These are phyloP conservation scores for Penicillium steckii DNA, from an alignment of 495 filamentous ascomycete genomes.

Conservation along the genomic window DNA sequence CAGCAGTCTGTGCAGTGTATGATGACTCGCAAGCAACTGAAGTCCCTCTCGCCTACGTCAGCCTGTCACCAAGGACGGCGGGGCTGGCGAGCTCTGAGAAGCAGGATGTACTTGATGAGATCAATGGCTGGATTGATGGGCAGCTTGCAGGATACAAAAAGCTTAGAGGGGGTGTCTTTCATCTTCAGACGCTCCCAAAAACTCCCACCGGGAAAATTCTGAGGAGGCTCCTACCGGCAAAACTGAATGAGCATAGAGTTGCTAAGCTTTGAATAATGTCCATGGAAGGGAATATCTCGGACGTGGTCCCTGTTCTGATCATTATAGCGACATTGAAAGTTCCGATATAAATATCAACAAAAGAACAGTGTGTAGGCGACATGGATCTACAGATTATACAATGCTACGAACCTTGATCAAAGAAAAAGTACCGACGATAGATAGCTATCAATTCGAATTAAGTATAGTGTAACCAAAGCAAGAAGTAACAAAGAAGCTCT, in stretches of 20 bases:
- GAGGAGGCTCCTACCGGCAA: constrained; percentile 15
- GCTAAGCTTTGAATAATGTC: constrained; percentile 13
- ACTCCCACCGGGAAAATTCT: constrained; percentile 23
- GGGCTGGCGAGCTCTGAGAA: constrained; percentile 38
- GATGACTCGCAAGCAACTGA: constrained; percentile 64
- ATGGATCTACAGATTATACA: no score
- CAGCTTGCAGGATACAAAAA: constrained; percentile 22
- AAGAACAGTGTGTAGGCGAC: no score
- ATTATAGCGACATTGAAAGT: no score
- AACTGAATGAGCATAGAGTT: constrained; percentile 9
- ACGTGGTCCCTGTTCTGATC: no score
- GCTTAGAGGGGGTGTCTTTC: constrained; percentile 20
- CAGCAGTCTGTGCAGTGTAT: constrained; percentile 69
- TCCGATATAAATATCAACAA: no score
- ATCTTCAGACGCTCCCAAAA: constrained; percentile 19
- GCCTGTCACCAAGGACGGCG: constrained; percentile 23
- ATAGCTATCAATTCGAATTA: no score
- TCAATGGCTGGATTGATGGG: constrained; percentile 16
- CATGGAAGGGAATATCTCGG: no score
- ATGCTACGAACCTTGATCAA: no score
- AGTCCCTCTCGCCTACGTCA: constrained; percentile 72
- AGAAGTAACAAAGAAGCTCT: no score
- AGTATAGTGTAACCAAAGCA: no score
- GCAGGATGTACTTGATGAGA: constrained; percentile 24
- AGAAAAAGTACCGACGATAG: no score